phyloP scores from a whole-genome alignment of 331 rosid species.

The Acacia concinna region DNA sequence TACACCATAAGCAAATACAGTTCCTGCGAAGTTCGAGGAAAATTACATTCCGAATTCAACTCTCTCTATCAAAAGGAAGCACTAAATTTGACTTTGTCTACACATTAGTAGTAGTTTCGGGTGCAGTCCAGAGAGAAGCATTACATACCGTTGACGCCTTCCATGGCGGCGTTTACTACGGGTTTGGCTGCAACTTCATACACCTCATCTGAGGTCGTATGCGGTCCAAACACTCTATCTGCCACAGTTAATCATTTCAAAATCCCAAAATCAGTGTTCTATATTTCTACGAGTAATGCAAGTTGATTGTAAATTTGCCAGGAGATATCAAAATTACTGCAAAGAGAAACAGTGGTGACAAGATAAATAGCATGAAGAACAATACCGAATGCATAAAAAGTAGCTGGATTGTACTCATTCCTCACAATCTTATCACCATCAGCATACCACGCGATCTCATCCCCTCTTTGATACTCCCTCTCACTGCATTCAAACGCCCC shows the following conservation, averaged over 20 bases:
- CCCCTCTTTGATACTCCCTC: conserved; percentile 94
- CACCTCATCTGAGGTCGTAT: conserved; percentile 74
- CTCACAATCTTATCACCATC: conserved; percentile 94
- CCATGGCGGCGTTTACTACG: conserved; percentile 97
- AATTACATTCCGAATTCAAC: conserved; percentile 32
- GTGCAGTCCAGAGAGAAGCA: conserved; percentile 21
- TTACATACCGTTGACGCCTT: conserved; percentile 86
- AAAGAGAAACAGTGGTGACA: conserved; percentile 22
- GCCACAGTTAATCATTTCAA: conserved; percentile 43
- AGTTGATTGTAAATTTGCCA: conserved; percentile 17
- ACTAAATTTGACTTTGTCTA: conserved; percentile 23
- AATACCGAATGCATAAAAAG: conserved; percentile 95
- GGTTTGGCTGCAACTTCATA: conserved; percentile 98
- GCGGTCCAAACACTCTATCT: conserved; percentile 96
- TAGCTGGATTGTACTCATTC: conserved; percentile 85
- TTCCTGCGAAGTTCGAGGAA: conserved; percentile 60
- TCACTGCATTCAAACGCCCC: conserved; percentile 67
- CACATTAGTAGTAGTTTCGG: background rate
- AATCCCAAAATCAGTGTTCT: conserved; percentile 38
- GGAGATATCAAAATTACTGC: conserved; percentile 11
- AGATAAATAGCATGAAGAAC: conserved; percentile 10
- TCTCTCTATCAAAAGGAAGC: conserved; percentile 14
- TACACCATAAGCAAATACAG: conserved; percentile 98
- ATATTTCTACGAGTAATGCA: conserved; percentile 20
- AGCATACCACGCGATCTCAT: conserved; percentile 93